A percentile compares a stretch with the other conserved stretches of the same genome.
These are phyloP conservation scores for Nannochloropsis salina DNA, from an alignment of 108 stramenopile species.

Conservation along the genomic window DNA sequence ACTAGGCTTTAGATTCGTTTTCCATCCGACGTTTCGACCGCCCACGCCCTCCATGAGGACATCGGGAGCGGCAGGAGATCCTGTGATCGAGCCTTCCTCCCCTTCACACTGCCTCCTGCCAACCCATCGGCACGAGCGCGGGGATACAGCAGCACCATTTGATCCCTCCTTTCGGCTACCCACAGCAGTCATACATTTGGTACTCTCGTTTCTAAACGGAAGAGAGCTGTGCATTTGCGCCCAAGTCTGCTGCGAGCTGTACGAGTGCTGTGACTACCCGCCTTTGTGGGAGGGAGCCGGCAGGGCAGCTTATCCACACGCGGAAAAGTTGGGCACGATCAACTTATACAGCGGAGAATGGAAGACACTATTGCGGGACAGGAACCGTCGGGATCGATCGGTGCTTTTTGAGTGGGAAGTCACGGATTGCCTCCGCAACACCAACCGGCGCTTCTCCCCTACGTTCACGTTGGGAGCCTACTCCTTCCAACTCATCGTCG, in stretches of 20 bases:
- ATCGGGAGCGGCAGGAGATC: too few relatives aligned
- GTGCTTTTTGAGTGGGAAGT: conserved; percentile 17
- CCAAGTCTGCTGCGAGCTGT: conserved; percentile 8
- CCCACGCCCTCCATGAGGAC: too few relatives aligned
- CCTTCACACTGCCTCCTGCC: not conserved
- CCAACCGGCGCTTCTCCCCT: not conserved
- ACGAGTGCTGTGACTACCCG: not conserved
- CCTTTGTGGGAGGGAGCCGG: not conserved
- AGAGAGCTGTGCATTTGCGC: not conserved
- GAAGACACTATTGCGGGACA: not conserved
- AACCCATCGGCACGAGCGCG: not conserved
- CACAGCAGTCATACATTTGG: conserved; percentile 3
- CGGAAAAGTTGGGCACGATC: not conserved
- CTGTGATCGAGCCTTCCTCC: not conserved
- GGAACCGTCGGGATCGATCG: not conserved
- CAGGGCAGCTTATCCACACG: not conserved
- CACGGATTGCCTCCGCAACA: not conserved
- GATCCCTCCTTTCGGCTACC: not conserved
- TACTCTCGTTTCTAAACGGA: not conserved
- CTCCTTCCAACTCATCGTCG: conserved; percentile 14
- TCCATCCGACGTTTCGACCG: too few relatives aligned
- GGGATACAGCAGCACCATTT: not conserved
- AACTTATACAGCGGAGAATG: conserved; percentile 11
- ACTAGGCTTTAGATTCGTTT: too few relatives aligned
- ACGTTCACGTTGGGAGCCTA: not conserved